Evolutionary conservation across 192 early-diverging fungal genomes (phyloP), one percentile per base, ranked within the genome.

Genomic region (Mortierella hygrophila): DNA sequence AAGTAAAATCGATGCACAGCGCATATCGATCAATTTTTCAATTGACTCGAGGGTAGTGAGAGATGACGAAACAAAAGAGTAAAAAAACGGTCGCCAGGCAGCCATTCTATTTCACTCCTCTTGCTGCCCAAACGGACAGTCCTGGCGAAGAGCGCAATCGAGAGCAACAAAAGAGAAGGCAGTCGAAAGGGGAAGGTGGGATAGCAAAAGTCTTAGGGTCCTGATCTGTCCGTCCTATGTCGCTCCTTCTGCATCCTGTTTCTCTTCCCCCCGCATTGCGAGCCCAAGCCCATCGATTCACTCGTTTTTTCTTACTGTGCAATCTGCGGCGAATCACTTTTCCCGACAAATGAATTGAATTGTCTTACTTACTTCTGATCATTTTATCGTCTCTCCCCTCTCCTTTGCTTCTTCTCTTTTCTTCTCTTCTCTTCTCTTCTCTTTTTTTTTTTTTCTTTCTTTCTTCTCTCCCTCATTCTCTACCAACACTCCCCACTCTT

Each of bases 241-340:
- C 47, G 35, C 35, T 35, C 47, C 47, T 18, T 57, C 55, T 57
- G 5, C 6, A 11, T 44, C 44, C 8, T 44, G 44, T 44, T 13
- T 44, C 20, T 41, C 23, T 38, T 26, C 6, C 23, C 60, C n/a
- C 60, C 26, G n/a, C 57, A 60, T 29, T n/a, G 21, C 57, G n/a
- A 60, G 60, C 11, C 60, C 60, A 65, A 65, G 60, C 60, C 29
- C 26, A 65, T 52, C 60, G 42, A 44, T 44, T 63, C 54, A n/a
- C 21, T n/a, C 54, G 16, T 1, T 1, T 54, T 5, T 16, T 54
- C 49, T 54, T 18, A 23, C 52, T 23, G 23, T 23, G 9, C n/a
- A 60, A 52, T 32, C 35, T 71, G 37, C 76, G 76, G 76, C 76
- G 68, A 68, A 77, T 69, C 52, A 42, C 52, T 52, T 60, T 57